phyloP scores from a whole-genome alignment of 106 monocot species.

The Dioscorea dumetorum region DNA sequence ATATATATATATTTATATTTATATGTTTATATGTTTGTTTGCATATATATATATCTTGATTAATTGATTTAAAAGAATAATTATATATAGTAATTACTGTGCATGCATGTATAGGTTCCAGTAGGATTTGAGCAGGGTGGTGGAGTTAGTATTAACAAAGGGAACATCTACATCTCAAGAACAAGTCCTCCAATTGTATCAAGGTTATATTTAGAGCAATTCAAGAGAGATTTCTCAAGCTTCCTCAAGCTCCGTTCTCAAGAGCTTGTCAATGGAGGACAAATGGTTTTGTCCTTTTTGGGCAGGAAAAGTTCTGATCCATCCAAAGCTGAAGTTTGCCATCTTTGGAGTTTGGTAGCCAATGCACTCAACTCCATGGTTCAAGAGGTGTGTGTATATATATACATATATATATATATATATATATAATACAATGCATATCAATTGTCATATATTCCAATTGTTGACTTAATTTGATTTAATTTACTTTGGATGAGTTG shows the following conservation, averaged over 20 bases:
- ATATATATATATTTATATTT: too few species aligned
- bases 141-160: background rate
- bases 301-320: constrained; percentile 14
- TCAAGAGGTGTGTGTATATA: constrained; percentile 17
- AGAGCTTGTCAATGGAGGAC: constrained; percentile 19
- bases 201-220: constrained; percentile 13
- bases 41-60: too few species aligned
- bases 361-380: constrained; percentile 28
- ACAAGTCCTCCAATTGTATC: constrained; percentile 8
- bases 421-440: too few species aligned
- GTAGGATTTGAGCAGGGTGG: background rate
- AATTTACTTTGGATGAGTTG: too few species aligned
- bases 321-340: constrained; percentile 1
- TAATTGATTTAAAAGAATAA: too few species aligned
- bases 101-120: constrained; percentile 17
- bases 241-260: constrained; percentile 9
- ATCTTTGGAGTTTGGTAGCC: constrained; percentile 8
- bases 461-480: too few species aligned
- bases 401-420: too few species aligned
- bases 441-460: too few species aligned
- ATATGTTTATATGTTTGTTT: too few species aligned
- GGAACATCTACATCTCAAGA: constrained; percentile 10
- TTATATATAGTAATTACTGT: background rate
- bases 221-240: constrained; percentile 21
- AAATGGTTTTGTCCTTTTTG: constrained; percentile 18